Evolutionary conservation across 2,329 filamentous ascomycete genomes (phyloP).

Genomic region (Diaporthe sp.): DNA sequence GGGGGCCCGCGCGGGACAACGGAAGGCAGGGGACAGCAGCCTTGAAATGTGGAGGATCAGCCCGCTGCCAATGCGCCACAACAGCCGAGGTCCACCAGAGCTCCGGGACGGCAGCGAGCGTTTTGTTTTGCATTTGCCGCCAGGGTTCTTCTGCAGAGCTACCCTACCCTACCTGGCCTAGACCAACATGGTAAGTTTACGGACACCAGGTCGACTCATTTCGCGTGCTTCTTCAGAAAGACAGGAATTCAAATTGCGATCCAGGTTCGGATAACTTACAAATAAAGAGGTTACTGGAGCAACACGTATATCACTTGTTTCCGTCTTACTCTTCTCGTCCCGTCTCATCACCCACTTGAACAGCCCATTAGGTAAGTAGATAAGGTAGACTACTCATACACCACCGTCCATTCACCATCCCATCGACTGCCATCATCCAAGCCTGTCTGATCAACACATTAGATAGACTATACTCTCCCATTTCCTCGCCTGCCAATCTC

Average conservation of each 20-base stretch:
- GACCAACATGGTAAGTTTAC: neutral
- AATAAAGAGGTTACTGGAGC: neutral
- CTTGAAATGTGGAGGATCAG: constrained; percentile 31
- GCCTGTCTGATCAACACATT: neutral
- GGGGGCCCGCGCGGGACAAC: constrained; percentile 14
- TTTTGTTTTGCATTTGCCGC: neutral
- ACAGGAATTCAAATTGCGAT: neutral
- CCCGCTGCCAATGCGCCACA: neutral
- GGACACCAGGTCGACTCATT: neutral
- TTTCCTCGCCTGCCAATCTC: neutral
- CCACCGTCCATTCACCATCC: neutral
- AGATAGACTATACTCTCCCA: neutral
- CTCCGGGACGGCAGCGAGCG: constrained; percentile 16
- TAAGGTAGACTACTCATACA: neutral
- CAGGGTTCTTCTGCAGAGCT: neutral
- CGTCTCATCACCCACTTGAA: neutral
- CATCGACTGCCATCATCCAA: neutral
- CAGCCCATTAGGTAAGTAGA: neutral
- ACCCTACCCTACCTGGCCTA: neutral
- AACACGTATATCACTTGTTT: neutral
- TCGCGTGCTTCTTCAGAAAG: neutral
- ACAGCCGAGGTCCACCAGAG: constrained; percentile 16
- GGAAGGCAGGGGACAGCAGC: constrained; percentile 25
- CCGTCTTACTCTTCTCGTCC: neutral
- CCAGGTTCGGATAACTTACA: neutral